Percentiles rank a stretch among this genome's conserved stretches.
phyloP scores from a whole-genome alignment of 257 asterid genomes.

The Phtheirospermum japonicum region DNA sequence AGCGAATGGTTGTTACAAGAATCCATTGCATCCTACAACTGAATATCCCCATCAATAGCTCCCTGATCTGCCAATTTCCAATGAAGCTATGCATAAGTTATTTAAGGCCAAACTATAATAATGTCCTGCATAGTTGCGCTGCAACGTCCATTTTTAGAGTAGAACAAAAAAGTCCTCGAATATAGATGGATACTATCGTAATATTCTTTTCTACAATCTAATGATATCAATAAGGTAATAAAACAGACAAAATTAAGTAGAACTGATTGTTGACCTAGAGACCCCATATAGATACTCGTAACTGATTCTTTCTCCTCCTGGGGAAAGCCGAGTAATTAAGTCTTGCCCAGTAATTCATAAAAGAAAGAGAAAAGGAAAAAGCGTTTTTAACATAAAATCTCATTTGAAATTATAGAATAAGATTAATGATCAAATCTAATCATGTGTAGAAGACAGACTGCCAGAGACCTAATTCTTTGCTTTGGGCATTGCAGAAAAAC shows the following conservation, averaged over 20 bases:
- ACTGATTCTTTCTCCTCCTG: background rate
- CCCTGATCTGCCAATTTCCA: slow-evolving; percentile 79
- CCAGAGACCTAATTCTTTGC: background rate
- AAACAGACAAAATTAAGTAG: background rate
- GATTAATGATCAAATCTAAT: slow-evolving; percentile 10
- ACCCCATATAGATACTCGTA: background rate
- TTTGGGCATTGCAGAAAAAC: slow-evolving; percentile 6
- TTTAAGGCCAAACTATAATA: slow-evolving; percentile 34
- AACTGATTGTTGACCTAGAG: background rate
- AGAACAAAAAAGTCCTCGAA: slow-evolving; percentile 7
- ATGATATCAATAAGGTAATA: background rate
- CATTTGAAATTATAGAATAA: slow-evolving; percentile 3
- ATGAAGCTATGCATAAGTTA: slow-evolving; percentile 43
- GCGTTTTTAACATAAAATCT: slow-evolving; percentile 1
- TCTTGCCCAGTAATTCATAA: slow-evolving; percentile 5
- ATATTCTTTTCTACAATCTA: slow-evolving; percentile 6
- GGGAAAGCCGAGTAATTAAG: slow-evolving; percentile 6
- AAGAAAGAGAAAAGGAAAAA: background rate
- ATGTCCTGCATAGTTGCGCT: slow-evolving; percentile 20
- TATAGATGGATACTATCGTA: background rate
- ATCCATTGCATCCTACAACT: slow-evolving; percentile 46
- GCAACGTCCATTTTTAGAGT: slow-evolving; percentile 16
- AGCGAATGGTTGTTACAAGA: slow-evolving; percentile 38
- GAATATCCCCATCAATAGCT: slow-evolving; percentile 54
- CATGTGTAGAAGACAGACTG: background rate